These are phyloP conservation scores for Phytopythium chamaehyphon DNA, from an alignment of 352 stramenopile species.

Conservation along the genomic window DNA sequence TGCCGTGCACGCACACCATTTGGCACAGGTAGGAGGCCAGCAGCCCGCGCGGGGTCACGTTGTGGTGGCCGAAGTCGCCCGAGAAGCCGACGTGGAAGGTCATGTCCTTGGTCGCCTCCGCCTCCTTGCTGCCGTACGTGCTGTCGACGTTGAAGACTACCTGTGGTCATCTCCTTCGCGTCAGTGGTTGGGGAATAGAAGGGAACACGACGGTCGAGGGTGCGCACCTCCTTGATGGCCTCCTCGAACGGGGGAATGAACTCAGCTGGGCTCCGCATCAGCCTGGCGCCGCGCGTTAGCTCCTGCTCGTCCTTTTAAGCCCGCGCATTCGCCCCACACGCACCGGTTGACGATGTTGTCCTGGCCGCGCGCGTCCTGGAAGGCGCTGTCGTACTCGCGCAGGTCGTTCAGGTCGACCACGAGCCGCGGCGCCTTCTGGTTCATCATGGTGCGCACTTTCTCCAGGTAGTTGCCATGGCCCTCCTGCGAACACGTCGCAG, in stretches of 20 bases:
- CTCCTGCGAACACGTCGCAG: slow-evolving; percentile 30
- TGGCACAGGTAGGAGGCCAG: slow-evolving; percentile 89
- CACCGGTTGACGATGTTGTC: slow-evolving; percentile 75
- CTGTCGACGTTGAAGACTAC: slow-evolving; percentile 79
- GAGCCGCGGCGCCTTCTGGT: slow-evolving; percentile 65
- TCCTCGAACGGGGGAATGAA: slow-evolving; percentile 83
- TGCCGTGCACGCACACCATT: slow-evolving; percentile 98
- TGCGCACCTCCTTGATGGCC: slow-evolving; percentile 57
- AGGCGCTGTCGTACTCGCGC: slow-evolving; percentile 85
- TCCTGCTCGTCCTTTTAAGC: slow-evolving; percentile 1
- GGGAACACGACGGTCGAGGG: background rate
- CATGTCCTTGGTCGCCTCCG: slow-evolving; percentile 62
- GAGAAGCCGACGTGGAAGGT: slow-evolving; percentile 89
- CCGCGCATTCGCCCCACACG: background rate
- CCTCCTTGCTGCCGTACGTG: slow-evolving; percentile 75
- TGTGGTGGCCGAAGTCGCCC: slow-evolving; percentile 91
- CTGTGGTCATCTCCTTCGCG: slow-evolving; percentile 9
- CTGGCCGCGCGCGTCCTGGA: slow-evolving; percentile 52
- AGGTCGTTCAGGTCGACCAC: slow-evolving; percentile 90
- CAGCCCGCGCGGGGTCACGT: slow-evolving; percentile 93
- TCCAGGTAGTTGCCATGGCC: slow-evolving; percentile 75
- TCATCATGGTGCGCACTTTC: slow-evolving; percentile 81
- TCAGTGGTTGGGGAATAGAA: too few relatives aligned
- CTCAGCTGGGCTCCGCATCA: slow-evolving; percentile 80
- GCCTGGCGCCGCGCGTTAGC: slow-evolving; percentile 14